Evolutionary conservation across 2,329 filamentous ascomycete genomes (phyloP).

Genomic region (Fusarium globosum): DNA sequence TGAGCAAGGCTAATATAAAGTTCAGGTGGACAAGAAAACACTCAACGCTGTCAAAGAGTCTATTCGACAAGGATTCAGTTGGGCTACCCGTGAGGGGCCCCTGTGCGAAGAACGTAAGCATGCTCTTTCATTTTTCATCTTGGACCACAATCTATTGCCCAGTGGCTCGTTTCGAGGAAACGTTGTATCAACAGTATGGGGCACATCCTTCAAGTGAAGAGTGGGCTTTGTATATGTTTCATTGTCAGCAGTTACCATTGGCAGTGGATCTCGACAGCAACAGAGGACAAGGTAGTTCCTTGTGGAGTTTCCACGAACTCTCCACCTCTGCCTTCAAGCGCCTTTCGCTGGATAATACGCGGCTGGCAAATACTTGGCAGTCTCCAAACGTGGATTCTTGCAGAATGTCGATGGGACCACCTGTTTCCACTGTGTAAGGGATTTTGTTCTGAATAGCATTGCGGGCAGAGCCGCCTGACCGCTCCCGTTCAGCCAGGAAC

Average conservation of each 20-base stretch:
- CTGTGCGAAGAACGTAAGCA: constrained; percentile 95
- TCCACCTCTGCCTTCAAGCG: constrained; percentile 36
- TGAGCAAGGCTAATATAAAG: constrained; percentile 9
- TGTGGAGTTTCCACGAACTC: constrained; percentile 36
- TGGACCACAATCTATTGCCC: constrained; percentile 8
- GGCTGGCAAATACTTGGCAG: constrained; percentile 28
- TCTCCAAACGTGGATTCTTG: constrained; percentile 21
- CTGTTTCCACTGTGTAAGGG: constrained; percentile 26
- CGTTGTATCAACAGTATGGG: constrained; percentile 8
- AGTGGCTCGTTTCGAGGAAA: constrained; percentile 4
- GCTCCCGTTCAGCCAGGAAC: constrained; percentile 24
- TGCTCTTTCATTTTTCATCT: constrained; percentile 7
- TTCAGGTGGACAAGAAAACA: constrained; percentile 87
- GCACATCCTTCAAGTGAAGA: constrained; percentile 35
- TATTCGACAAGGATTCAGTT: constrained; percentile 95
- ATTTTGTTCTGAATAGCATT: constrained; percentile 8
- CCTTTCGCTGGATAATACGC: constrained; percentile 24
- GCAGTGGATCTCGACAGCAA: constrained; percentile 32
- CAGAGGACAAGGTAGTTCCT: constrained; percentile 27
- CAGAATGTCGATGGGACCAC: constrained; percentile 36
- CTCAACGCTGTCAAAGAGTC: constrained; percentile 89
- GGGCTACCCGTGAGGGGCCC: constrained; percentile 94
- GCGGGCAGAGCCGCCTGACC: constrained; percentile 36
- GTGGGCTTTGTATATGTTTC: constrained; percentile 20
- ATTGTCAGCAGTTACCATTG: constrained; percentile 21